A percentile compares a stretch with the other conserved stretches of the same genome.
Evolutionary conservation across 83 land plant species (phyloP).

Genomic region (Picea abies): DNA sequence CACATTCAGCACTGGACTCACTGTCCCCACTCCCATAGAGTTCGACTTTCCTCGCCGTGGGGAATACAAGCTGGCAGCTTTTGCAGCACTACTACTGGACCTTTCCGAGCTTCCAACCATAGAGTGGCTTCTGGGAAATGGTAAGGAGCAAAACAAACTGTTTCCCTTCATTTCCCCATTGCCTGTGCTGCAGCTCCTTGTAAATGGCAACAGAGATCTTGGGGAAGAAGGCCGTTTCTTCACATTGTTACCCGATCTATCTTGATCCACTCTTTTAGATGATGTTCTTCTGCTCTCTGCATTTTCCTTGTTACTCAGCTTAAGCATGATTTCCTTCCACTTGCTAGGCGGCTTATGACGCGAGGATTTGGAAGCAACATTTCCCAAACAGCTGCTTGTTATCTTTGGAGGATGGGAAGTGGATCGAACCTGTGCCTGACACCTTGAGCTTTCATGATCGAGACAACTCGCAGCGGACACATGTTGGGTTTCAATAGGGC

Average conservation of each 20-base stretch:
- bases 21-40: no score
- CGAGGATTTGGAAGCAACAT: background rate
- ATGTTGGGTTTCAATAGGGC: background rate
- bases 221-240: background rate
- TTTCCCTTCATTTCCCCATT: background rate
- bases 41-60: no score
- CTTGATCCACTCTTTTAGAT: background rate
- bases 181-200: background rate
- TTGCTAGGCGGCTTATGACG: background rate
- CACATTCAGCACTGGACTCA: no score
- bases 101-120: no score
- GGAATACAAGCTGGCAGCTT: no score
- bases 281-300: background rate
- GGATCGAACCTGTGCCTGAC: background rate
- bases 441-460: background rate
- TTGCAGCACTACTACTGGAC: no score
- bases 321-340: background rate
- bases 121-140: conserved; percentile 14
- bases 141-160: background rate
- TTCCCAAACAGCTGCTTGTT: background rate
- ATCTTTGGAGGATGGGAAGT: background rate
- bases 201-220: background rate
- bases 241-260: no score
- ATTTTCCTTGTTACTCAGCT: background rate
- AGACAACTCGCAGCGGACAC: background rate